A percentile compares a stretch with the other conserved stretches of the same genome.
phyloP scores from a whole-genome alignment of 2,329 filamentous ascomycete genomes.

The Berkeleyomyces rouxiae region DNA sequence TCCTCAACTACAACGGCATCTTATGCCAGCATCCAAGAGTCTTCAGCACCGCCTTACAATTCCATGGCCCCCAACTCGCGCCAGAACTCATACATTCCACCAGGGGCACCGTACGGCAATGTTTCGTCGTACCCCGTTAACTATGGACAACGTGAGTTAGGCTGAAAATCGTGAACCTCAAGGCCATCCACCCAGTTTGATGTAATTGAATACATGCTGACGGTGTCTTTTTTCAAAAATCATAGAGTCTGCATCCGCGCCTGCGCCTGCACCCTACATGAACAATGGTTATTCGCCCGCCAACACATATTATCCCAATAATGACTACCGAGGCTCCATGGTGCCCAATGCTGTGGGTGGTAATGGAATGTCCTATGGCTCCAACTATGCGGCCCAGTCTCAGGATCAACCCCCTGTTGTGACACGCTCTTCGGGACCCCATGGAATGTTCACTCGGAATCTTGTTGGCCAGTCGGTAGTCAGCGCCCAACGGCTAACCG shows the following conservation, averaged over 20 bases:
- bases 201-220: background rate
- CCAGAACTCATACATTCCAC: conserved; percentile 19
- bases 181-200: background rate
- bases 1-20: conserved; percentile 52
- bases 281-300: conserved; percentile 20
- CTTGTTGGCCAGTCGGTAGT: conserved; percentile 83
- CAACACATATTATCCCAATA: conserved; percentile 17
- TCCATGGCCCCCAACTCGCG: conserved; percentile 24
- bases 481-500: conserved; percentile 70
- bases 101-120: conserved; percentile 14
- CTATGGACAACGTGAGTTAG: conserved; percentile 21
- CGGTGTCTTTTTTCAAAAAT: background rate
- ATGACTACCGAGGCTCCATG: conserved; percentile 13
- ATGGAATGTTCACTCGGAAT: conserved; percentile 86
- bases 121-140: conserved; percentile 13
- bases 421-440: conserved; percentile 32
- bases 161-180: background rate
- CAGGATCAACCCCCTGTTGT: conserved; percentile 18
- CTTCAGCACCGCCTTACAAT: conserved; percentile 19
- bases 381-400: conserved; percentile 17
- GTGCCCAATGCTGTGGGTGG: conserved; percentile 7
- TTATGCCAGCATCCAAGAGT: conserved; percentile 17
- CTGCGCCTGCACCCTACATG: conserved; percentile 13
- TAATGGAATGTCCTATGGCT: conserved; percentile 6
- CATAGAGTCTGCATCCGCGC: background rate